Base-by-base conservation (phyloP, 345 rosid species). In the Pistacia atlantica region DNA sequence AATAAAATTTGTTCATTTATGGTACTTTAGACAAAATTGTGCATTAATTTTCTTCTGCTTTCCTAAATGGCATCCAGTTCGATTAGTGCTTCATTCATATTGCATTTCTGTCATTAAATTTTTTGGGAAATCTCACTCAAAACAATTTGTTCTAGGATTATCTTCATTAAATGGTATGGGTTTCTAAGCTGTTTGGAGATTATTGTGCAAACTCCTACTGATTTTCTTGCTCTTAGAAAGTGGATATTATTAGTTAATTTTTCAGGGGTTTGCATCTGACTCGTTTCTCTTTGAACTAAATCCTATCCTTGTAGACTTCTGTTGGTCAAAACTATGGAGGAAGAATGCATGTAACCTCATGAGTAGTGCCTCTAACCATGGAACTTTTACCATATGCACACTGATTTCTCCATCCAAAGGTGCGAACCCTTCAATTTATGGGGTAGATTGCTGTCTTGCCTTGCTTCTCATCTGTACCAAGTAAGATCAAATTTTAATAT, bases 261-360 rank as follows among this genome's bases (percentile, higher is more conserved):
- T 78, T 70, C 74, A 69, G 16, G 70, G 58, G 58, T 46, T 22
- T 37, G 31, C 28, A 17, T 66, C 69, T 72, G 28, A 72, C 67
- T 64, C 68, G 71, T 48, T 78, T 81, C 37, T n/a, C 4, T 64
- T 5, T 70, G 57, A 59, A 52, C 46, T 62, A 65, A 71, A 22
- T 13, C 68, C 55, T 54, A 65, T 48, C 9, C 9, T 61, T 76
- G 33, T 81, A 95, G 98, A 89, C 89, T 57, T 84, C 84, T 71
- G 84, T 93, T 69, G 82, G 79, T 83, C 93, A 87, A 81, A 71
- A 73, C 71, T 95, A 93, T 79, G 98, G 94, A 70, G 98, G 99
- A 84, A 87, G 73, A 80, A 80, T 95, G 78, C 72, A 80, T 60
- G 54, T 81, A 78, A 42, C 67, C 56, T 67, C 68, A 67, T 25